These are phyloP conservation scores for Cenchrus fungigraminus DNA, from an alignment of 176 grass and related monocot species.

Conservation along the genomic window DNA sequence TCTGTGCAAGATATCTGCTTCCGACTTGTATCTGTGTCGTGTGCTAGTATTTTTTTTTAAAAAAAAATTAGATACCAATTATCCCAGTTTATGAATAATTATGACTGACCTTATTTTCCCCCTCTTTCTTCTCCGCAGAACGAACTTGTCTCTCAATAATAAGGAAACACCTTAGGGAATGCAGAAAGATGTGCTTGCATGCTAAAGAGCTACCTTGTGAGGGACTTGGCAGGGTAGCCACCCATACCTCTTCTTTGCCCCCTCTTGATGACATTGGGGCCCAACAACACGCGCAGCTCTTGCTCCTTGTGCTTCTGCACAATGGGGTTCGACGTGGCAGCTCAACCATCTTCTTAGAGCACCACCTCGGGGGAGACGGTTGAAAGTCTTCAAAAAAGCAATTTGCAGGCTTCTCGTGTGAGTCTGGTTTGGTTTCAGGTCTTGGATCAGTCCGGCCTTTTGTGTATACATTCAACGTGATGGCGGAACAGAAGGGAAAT, in stretches of 20 bases:
- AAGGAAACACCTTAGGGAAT: conserved; percentile 88
- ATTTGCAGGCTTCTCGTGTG: neutral
- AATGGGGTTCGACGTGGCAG: conserved; percentile 72
- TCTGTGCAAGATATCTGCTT: neutral
- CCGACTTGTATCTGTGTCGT: neutral
- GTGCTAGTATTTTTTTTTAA: neutral
- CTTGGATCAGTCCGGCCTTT: neutral
- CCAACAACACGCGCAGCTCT: conserved; percentile 35
- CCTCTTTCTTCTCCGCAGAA: conserved; percentile 3
- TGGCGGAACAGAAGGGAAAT: conserved; percentile 70
- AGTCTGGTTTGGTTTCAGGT: neutral
- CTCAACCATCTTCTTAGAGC: conserved; percentile 69
- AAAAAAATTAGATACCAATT: too few species aligned
- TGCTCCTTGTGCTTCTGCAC: conserved; percentile 67
- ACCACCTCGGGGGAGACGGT: conserved; percentile 77
- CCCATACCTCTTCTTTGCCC: conserved; percentile 23
- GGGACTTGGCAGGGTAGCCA: conserved; percentile 46
- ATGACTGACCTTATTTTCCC: neutral
- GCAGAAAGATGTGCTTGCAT: conserved; percentile 99
- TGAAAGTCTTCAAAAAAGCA: conserved; percentile 47
- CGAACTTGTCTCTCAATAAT: conserved; percentile 4
- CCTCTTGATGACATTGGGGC: conserved; percentile 76
- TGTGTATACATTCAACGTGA: conserved; percentile 8
- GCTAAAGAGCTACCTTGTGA: conserved; percentile 72
- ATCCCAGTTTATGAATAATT: too few species aligned